Conservation (phyloP, 2,329 filamentous ascomycete species). For the Fusarium mundagurra region DNA sequence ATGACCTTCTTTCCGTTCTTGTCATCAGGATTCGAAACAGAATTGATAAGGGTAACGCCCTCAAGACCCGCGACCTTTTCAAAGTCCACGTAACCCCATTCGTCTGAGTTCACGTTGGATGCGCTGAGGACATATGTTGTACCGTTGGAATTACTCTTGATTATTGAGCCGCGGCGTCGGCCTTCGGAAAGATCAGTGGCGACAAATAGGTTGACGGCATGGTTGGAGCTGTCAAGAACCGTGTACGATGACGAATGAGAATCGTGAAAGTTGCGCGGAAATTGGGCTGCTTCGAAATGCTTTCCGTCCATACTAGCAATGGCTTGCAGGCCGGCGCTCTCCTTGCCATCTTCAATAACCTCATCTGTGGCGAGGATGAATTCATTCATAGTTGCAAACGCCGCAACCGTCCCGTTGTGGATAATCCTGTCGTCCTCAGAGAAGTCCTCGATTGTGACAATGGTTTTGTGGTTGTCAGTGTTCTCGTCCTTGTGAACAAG, state of each 20-base stretch:
- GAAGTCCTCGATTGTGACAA: slow-evolving; percentile 82
- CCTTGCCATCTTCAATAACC: slow-evolving; percentile 63
- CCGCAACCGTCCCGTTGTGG: slow-evolving; percentile 71
- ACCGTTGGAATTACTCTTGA: slow-evolving; percentile 99
- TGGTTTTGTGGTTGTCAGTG: slow-evolving; percentile 69
- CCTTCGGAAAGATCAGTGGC: slow-evolving; percentile 74
- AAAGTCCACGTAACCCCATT: slow-evolving; percentile 85
- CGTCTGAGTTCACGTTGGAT: slow-evolving; percentile 82
- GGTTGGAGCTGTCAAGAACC: slow-evolving; percentile 92
- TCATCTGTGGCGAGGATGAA: slow-evolving; percentile 89
- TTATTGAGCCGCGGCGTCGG: slow-evolving; percentile 81
- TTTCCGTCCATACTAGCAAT: slow-evolving; percentile 87
- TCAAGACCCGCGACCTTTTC: slow-evolving; percentile 95
- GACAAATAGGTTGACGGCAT: slow-evolving; percentile 94
- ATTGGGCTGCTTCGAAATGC: slow-evolving; percentile 83
- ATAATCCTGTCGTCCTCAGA: slow-evolving; percentile 69
- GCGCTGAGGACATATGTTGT: slow-evolving; percentile 92
- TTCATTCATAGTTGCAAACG: slow-evolving; percentile 95
- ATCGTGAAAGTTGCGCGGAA: slow-evolving; percentile 86
- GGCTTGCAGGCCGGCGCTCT: slow-evolving; percentile 73
- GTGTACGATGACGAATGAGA: slow-evolving; percentile 86
- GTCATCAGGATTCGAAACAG: slow-evolving; percentile 78
- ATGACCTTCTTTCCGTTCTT: slow-evolving; percentile 85
- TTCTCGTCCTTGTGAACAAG: slow-evolving; percentile 65
- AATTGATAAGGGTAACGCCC: slow-evolving; percentile 87